These are phyloP conservation scores for Globisporangium nunn DNA, from an alignment of 352 stramenopile genomes.

Conservation along the genomic window DNA sequence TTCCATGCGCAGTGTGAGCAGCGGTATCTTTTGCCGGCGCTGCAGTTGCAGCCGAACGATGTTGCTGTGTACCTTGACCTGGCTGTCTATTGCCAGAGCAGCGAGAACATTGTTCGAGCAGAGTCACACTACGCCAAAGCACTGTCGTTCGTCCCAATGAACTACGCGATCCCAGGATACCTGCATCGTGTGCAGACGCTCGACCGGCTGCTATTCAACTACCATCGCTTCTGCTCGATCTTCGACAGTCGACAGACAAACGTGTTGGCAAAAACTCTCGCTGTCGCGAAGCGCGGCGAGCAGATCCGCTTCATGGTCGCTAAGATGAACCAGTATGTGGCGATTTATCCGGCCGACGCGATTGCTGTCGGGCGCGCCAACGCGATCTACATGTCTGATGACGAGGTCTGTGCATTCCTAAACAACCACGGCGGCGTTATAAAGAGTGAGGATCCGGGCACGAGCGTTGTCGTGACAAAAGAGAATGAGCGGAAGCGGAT, in stretches of 20 bases:
- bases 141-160: conserved; percentile 22
- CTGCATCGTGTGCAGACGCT: conserved; percentile 49
- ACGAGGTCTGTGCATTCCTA: conserved; percentile 31
- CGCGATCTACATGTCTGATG: conserved; percentile 46
- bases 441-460: not conserved
- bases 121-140: conserved; percentile 46
- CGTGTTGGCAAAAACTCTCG: conserved; percentile 35
- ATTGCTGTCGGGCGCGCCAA: conserved; percentile 29
- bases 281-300: conserved; percentile 44
- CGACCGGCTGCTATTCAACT: conserved; percentile 57
- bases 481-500: not conserved
- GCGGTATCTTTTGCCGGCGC: conserved; percentile 39
- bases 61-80: conserved; percentile 41
- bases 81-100: conserved; percentile 50
- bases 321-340: conserved; percentile 49
- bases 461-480: not conserved
- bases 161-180: conserved; percentile 56
- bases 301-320: conserved; percentile 45
- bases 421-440: conserved; percentile 3
- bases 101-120: conserved; percentile 31
- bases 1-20: conserved; percentile 28
- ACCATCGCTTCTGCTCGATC: conserved; percentile 63
- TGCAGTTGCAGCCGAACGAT: conserved; percentile 46
- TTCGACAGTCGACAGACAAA: conserved; percentile 53
- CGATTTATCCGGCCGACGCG: conserved; percentile 29